Percentiles rank a stretch among this genome's conserved stretches.
These are phyloP conservation scores for Aspergillus nanangensis DNA, from an alignment of 495 filamentous ascomycete species.

Conservation along the genomic window DNA sequence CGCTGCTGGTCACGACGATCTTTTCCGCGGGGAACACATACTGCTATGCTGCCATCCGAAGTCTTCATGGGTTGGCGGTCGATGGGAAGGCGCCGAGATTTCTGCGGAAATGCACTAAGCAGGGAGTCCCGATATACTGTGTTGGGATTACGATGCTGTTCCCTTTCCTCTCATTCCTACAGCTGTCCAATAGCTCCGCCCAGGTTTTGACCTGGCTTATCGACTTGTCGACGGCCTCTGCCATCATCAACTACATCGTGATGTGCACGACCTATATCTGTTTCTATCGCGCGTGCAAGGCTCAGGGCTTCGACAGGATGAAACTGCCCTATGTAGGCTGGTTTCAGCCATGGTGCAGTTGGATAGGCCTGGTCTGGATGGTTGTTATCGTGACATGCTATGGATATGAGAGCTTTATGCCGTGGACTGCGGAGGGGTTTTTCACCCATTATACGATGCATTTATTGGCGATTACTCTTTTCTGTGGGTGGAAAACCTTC, in stretches of 20 bases:
- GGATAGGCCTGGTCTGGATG: constrained; percentile 41
- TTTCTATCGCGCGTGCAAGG: constrained; percentile 52
- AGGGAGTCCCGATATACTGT: constrained; percentile 43
- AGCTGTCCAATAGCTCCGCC: constrained; percentile 18
- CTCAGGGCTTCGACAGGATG: constrained; percentile 50
- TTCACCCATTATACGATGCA: constrained; percentile 58
- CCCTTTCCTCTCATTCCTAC: constrained; percentile 31
- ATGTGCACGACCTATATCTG: constrained; percentile 48
- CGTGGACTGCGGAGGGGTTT: constrained; percentile 46
- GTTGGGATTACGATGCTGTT: constrained; percentile 37
- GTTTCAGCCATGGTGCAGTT: constrained; percentile 54
- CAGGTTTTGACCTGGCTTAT: constrained; percentile 29
- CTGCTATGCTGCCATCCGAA: constrained; percentile 70
- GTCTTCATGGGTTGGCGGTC: constrained; percentile 64
- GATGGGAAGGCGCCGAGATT: constrained; percentile 59
- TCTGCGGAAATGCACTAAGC: constrained; percentile 41
- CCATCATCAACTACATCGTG: constrained; percentile 54
- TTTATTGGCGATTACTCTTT: constrained; percentile 40
- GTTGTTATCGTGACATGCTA: constrained; percentile 40
- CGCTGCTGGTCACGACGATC: constrained; percentile 63
- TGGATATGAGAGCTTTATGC: constrained; percentile 50
- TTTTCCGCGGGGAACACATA: constrained; percentile 80
- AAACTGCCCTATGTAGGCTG: constrained; percentile 51
- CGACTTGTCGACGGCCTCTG: constrained; percentile 31
- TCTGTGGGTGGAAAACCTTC: constrained; percentile 52